Evolutionary conservation across 2,329 filamentous ascomycete species (phyloP).

Genomic region (Thermothelomyces thermophilus): DNA sequence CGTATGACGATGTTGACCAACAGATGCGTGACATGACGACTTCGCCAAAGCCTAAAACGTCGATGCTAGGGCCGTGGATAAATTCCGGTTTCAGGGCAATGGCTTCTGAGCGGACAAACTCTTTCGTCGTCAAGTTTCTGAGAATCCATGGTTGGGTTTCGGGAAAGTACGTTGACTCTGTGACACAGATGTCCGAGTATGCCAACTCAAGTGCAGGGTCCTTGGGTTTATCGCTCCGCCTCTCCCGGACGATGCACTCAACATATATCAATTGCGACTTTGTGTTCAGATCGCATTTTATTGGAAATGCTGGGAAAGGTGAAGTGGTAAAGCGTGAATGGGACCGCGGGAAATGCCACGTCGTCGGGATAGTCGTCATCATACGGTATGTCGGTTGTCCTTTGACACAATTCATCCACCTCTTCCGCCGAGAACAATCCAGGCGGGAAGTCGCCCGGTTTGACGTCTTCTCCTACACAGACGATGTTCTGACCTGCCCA

Average conservation of each 20-base stretch:
- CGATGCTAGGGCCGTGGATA: slow-evolving; percentile 28
- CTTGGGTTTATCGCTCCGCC: neutral
- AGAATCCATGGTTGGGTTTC: slow-evolving; percentile 27
- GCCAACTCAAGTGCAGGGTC: neutral
- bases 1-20: neutral
- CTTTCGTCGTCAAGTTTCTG: slow-evolving; percentile 29
- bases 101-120: slow-evolving; percentile 28
- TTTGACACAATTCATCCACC: slow-evolving; percentile 18
- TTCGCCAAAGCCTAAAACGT: slow-evolving; percentile 26
- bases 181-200: neutral
- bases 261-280: neutral
- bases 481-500: slow-evolving; percentile 29
- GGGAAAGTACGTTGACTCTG: slow-evolving; percentile 16
- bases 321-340: neutral
- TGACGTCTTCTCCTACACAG: slow-evolving; percentile 22
- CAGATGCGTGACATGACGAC: slow-evolving; percentile 26
- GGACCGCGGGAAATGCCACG: neutral
- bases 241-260: neutral
- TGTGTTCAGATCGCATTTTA: neutral
- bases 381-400: neutral
- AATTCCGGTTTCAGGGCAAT: slow-evolving; percentile 26
- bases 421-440: slow-evolving; percentile 20
- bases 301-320: neutral
- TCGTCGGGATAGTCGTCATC: neutral
- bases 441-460: slow-evolving; percentile 16